Base-by-base conservation (phyloP, 768 basidiomycete genomes). In the Tricholoma flavovirens region DNA sequence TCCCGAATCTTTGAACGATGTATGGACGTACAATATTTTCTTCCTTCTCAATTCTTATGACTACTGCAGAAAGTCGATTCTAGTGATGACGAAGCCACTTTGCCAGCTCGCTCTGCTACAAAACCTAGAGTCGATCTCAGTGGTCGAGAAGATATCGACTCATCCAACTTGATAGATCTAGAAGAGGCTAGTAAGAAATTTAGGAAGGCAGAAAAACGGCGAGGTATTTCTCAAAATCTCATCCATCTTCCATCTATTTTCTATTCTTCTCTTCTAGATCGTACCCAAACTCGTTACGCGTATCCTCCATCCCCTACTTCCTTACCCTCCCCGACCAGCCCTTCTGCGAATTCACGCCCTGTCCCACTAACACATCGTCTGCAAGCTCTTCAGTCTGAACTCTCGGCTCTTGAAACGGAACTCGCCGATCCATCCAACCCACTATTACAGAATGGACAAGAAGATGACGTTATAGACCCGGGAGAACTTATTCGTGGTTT, bases 381-480 rank as follows among this genome's bases (percentile, higher is more conserved):
- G 19, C 80, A 80, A 8, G 69, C 74, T 2, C 76, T 99, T 7
- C 88, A 93, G 58, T 78, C 80, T 2, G 96, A 99, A 64, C 75
- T 98, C 0, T 69, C 80, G 0, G 79, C 90, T 26, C 77, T 99
- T 3, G 96, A 99, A 67, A 67, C 74, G 1, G 91, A 95, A 64
- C 75, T 95, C n/a, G 77, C 84, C 0, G 88, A 92, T 61, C 90
- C 89, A 9, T 80, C 89, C 3, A 91, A 87, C 65, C 86, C 87
- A 14, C 71, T 83, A 11, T 64, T 88, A 22, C 76, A 77, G 49
- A 80, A 79, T 54, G 86, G 86, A 55, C 73, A 77, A 24, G 81
- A 83, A 53, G 79, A 81, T 42, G 80, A 80, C 38, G 77, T 80
- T 50, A 78, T 84, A 17, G 86, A 90, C 69, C 82, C 88, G 0